A percentile compares a stretch with the other conserved stretches of the same genome.
These are phyloP conservation scores for Aspergillus candidus DNA, from an alignment of 2,329 filamentous ascomycete species.

Conservation along the genomic window DNA sequence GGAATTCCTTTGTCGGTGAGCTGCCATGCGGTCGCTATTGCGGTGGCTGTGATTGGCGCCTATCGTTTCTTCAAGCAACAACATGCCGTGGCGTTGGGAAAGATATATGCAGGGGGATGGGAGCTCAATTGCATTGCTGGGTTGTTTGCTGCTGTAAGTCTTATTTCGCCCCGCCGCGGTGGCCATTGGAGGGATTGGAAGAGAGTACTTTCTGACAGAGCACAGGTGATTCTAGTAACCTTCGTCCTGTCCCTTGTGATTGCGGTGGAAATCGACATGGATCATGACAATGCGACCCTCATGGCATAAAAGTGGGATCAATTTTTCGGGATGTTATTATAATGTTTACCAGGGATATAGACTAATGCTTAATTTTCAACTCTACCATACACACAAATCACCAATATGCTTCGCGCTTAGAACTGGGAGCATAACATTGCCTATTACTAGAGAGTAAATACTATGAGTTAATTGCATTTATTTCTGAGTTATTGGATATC, in stretches of 20 bases:
- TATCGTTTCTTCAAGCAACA: constrained; percentile 58
- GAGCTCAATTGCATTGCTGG: constrained; percentile 49
- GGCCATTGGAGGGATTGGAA: neutral
- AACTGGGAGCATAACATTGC: no score
- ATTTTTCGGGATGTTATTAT: neutral
- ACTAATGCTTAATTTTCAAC: no score
- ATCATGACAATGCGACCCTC: neutral
- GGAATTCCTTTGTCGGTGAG: constrained; percentile 53
- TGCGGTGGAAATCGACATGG: constrained; percentile 7
- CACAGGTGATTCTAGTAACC: constrained; percentile 12
- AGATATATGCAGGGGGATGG: constrained; percentile 53
- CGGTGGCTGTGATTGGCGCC: constrained; percentile 49
- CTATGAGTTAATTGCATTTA: no score
- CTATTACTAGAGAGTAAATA: no score
- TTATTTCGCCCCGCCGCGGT: neutral
- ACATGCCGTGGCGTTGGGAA: constrained; percentile 52
- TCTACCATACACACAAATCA: no score
- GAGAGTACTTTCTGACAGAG: neutral
- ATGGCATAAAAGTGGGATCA: neutral
- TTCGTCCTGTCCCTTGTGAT: constrained; percentile 13
- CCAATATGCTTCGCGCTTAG: no score
- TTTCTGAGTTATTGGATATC: no score
- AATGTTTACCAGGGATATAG: neutral
- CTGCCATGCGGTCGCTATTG: constrained; percentile 47
- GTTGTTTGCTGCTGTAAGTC: constrained; percentile 45